Base-by-base conservation (phyloP, 805 yeast species). In the Ogataea kodamae region DNA sequence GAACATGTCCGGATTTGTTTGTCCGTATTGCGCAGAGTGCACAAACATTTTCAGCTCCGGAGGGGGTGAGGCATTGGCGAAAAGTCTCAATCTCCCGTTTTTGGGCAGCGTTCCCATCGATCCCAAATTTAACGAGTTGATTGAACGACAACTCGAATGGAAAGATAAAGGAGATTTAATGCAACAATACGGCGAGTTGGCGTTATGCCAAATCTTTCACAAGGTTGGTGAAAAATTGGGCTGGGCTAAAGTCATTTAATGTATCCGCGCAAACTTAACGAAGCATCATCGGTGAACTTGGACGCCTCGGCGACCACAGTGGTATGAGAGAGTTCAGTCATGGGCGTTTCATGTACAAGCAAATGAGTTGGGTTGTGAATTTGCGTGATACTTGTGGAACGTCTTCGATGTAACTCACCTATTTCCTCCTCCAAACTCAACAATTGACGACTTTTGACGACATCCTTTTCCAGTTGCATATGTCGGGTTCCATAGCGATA, bases 1-100 rank as follows among this genome's bases (percentile, higher is more conserved):
- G 56, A 92, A 92, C 52, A 90, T 92, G 98, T 78, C 94, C 30
- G 99, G 99, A 1, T 92, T 85, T 52, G 78, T 88, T 4, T 92
- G 99, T 55, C 98, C 98, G 0, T 76, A 77, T 55, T 92, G 99
- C 56, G 74, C 81, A 1, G 97, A 90, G 54, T 81, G 90, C 55
- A 88, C 97, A 3, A 80, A 89, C 55, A 84, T 92, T 15, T 92
- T 92, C 56, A 85, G 92, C 46, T 74, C 82, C 33, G 98, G 97
- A 6, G 99, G 99, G 17, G 99, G 99, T 3, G 58, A 70, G 46
- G 62, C 59, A 10, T 63, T 92, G 29, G 81, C 96, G n/a, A 62
- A 66, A 18, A 72, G 74, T 28, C 70, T 76, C 37, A 61, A 66
- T 4, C 61, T 92, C 19, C 74, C 77, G 6, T 88, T 80, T 49